Evolutionary conservation across 2,329 filamentous ascomycete species (phyloP).

Genomic region (Kalaharituber pfeilii): DNA sequence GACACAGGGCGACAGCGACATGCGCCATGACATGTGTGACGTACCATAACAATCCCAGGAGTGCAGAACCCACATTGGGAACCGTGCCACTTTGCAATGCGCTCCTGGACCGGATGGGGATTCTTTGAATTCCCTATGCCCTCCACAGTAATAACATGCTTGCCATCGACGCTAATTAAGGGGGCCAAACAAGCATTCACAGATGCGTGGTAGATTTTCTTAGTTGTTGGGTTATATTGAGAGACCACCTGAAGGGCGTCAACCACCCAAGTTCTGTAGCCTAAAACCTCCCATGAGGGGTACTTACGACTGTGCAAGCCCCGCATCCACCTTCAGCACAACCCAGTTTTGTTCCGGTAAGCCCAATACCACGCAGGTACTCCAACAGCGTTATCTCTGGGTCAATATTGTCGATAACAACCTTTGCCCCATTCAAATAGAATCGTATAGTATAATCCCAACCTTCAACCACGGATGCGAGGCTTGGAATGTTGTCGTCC

Average conservation of each 20-base stretch:
- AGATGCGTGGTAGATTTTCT: constrained; percentile 84
- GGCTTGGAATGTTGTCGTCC: constrained; percentile 30
- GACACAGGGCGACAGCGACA: background rate
- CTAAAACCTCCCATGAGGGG: no score
- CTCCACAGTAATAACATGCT: constrained; percentile 95
- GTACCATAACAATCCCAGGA: constrained; percentile 81
- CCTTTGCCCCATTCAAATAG: constrained; percentile 85
- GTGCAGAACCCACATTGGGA: constrained; percentile 95
- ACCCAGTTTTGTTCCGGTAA: constrained; percentile 91
- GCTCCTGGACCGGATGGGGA: constrained; percentile 78
- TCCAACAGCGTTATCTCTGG: constrained; percentile 84
- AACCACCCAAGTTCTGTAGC: no score
- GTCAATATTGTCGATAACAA: constrained; percentile 70
- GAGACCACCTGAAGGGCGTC: constrained; percentile 58
- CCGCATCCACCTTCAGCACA: constrained; percentile 95
- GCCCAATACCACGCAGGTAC: constrained; percentile 77
- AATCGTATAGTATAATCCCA: constrained; percentile 84
- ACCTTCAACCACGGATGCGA: constrained; percentile 48
- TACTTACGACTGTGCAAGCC: constrained; percentile 71
- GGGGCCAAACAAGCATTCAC: constrained; percentile 93
- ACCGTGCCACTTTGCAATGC: constrained; percentile 78
- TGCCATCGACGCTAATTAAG: constrained; percentile 81
- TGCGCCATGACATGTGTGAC: constrained; percentile 5
- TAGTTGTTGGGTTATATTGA: constrained; percentile 82
- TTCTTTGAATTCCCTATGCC: constrained; percentile 77